These are phyloP conservation scores for Stygiomarasmius scandens DNA, from an alignment of 1,284 basidiomycete species.

Conservation along the genomic window DNA sequence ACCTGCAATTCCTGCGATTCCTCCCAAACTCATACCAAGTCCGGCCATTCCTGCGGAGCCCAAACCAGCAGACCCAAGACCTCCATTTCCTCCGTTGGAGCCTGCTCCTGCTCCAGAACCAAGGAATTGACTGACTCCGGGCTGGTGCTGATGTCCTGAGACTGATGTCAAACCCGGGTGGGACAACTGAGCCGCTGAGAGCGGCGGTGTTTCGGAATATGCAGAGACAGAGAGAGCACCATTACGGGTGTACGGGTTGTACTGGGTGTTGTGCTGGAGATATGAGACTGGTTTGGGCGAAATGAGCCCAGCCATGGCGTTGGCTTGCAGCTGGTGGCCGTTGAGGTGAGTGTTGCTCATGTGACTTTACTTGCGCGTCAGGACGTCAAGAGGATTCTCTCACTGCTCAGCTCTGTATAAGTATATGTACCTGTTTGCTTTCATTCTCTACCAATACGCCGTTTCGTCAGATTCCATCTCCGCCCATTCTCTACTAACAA, in stretches of 20 bases:
- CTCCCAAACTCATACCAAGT: conserved; percentile 24
- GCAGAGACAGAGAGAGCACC: conserved; percentile 26
- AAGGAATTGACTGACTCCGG: conserved; percentile 19
- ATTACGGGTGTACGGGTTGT: conserved; percentile 53
- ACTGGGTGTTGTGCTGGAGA: conserved; percentile 51
- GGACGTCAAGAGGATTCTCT: background rate
- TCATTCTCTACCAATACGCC: too few species aligned
- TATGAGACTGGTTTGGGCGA: conserved; percentile 69
- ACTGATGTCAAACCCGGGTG: conserved; percentile 37
- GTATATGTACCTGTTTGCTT: too few species aligned
- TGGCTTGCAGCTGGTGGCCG: background rate
- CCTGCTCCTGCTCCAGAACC: background rate
- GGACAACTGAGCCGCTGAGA: conserved; percentile 25
- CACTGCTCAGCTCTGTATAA: too few species aligned
- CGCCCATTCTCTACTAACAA: too few species aligned
- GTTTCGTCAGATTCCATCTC: too few species aligned
- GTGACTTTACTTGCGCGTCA: background rate
- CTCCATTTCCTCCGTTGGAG: background rate
- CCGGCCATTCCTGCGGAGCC: background rate
- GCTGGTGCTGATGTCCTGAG: conserved; percentile 44
- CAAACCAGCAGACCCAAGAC: background rate
- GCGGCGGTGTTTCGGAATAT: conserved; percentile 53
- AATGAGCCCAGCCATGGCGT: conserved; percentile 56
- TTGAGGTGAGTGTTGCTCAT: background rate
- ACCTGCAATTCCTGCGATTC: background rate